phyloP scores from a whole-genome alignment of 1,139 yeast genomes.

The Hansenula anomala region DNA sequence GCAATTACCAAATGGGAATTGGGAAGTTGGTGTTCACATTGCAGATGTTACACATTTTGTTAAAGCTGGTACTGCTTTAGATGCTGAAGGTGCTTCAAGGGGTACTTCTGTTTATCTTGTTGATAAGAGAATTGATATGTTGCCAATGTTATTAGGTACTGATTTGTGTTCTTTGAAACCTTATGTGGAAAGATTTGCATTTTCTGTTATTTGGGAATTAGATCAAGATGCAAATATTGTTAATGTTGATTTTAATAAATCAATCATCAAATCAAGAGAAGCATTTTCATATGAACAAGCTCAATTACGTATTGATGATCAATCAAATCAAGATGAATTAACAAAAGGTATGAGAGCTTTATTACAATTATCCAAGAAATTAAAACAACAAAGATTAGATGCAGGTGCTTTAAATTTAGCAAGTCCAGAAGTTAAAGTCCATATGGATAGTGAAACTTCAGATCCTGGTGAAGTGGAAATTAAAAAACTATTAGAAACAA shows the following conservation, averaged over 20 bases:
- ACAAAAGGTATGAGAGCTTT: conserved; percentile 87
- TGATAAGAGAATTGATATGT: conserved; percentile 99
- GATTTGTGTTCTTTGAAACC: conserved; percentile 94
- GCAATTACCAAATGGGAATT: conserved; percentile 83
- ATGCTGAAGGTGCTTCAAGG: conserved; percentile 93
- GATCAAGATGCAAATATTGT: conserved; percentile 84
- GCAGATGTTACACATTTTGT: conserved; percentile 99
- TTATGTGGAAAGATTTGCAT: conserved; percentile 92
- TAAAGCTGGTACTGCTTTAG: conserved; percentile 86
- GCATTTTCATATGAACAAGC: conserved; percentile 96
- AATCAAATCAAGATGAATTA: conserved; percentile 70
- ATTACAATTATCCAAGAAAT: conserved; percentile 68
- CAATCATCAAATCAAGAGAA: conserved; percentile 85
- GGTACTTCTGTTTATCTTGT: conserved; percentile 97
- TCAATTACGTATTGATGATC: conserved; percentile 84
- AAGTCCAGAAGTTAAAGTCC: conserved; percentile 96
- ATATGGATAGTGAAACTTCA: conserved; percentile 94
- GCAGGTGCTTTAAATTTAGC: conserved; percentile 97
- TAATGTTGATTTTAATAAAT: conserved; percentile 76
- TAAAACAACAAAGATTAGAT: conserved; percentile 80
- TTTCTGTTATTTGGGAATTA: conserved; percentile 93
- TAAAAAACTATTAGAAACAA: conserved; percentile 82
- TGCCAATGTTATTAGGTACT: conserved; percentile 93
- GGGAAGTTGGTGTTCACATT: conserved; percentile 97
- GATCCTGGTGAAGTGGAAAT: conserved; percentile 97